phyloP scores from a whole-genome alignment of 2,329 filamentous ascomycete genomes.

The Calonectria pauciramosa region DNA sequence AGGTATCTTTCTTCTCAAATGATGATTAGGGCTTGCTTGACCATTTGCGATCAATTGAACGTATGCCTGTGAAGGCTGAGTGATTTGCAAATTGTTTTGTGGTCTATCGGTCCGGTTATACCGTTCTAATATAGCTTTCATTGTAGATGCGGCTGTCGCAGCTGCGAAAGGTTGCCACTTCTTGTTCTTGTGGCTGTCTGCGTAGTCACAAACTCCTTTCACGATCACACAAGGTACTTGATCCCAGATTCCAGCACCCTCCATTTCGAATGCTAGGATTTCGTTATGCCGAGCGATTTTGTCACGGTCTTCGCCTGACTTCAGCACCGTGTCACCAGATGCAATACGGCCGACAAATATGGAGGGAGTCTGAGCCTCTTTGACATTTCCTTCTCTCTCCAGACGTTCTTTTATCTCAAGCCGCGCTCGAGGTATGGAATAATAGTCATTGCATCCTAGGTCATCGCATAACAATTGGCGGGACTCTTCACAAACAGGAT shows the following conservation, averaged over 20 bases:
- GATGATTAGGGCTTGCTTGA: neutral
- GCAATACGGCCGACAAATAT: constrained; percentile 51
- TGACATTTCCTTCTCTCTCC: constrained; percentile 38
- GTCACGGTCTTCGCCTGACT: constrained; percentile 38
- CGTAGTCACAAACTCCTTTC: constrained; percentile 24
- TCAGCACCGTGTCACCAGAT: constrained; percentile 50
- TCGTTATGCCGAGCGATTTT: neutral
- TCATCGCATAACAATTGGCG: constrained; percentile 24
- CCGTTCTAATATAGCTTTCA: neutral
- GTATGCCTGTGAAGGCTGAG: neutral
- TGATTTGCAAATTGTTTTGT: neutral
- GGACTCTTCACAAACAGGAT: constrained; percentile 28
- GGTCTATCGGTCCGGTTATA: neutral
- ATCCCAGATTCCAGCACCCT: constrained; percentile 12
- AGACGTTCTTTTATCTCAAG: neutral
- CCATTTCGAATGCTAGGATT: constrained; percentile 20
- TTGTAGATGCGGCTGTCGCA: neutral
- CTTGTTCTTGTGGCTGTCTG: constrained; percentile 20
- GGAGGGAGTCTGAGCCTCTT: neutral
- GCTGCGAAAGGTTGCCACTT: constrained; percentile 20
- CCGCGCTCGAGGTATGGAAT: constrained; percentile 35
- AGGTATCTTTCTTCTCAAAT: neutral
- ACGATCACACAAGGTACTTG: constrained; percentile 10
- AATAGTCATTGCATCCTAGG: constrained; percentile 23
- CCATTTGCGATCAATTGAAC: neutral